phyloP scores from a whole-genome alignment of 352 stramenopile genomes.

The Globisporangium paddicum region DNA sequence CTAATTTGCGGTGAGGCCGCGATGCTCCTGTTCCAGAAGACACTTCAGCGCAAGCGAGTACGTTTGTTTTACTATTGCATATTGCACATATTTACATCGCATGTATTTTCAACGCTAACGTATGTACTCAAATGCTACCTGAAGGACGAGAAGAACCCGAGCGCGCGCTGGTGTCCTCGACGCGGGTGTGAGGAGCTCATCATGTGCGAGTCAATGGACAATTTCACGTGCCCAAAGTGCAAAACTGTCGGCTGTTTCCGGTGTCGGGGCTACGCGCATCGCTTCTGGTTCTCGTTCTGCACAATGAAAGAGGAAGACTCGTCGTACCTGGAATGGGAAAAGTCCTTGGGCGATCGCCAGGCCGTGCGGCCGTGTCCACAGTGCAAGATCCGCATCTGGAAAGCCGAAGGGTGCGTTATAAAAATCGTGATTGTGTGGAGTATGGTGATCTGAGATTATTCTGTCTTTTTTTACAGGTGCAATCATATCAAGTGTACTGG shows the following conservation, averaged over 20 bases:
- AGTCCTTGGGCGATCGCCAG: neutral
- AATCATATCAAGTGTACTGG: slow-evolving; percentile 75
- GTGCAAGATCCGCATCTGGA: slow-evolving; percentile 74
- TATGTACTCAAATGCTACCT: neutral
- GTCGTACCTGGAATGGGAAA: neutral
- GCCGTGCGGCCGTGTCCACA: slow-evolving; percentile 48
- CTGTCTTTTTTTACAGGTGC: slow-evolving; percentile 13
- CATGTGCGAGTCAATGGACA: slow-evolving; percentile 35
- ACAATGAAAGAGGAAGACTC: slow-evolving; percentile 1
- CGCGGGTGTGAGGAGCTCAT: slow-evolving; percentile 61
- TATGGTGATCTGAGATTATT: neutral
- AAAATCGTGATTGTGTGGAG: too few species aligned
- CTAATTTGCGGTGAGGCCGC: slow-evolving; percentile 23
- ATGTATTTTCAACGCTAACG: neutral
- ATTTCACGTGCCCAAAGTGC: slow-evolving; percentile 65
- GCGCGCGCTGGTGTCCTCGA: slow-evolving; percentile 57
- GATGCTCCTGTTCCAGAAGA: slow-evolving; percentile 22
- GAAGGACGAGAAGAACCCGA: slow-evolving; percentile 77
- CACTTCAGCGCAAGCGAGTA: slow-evolving; percentile 54
- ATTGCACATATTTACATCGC: neutral
- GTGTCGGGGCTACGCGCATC: slow-evolving; percentile 46
- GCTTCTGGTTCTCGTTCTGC: slow-evolving; percentile 67
- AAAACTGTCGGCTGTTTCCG: slow-evolving; percentile 50
- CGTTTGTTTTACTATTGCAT: slow-evolving; percentile 6
- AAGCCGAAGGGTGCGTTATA: slow-evolving; percentile 46